Percentiles rank a stretch among this genome's conserved stretches.
These are phyloP conservation scores for Arbutus unedo DNA, from an alignment of 148 eudicot species.

Conservation along the genomic window DNA sequence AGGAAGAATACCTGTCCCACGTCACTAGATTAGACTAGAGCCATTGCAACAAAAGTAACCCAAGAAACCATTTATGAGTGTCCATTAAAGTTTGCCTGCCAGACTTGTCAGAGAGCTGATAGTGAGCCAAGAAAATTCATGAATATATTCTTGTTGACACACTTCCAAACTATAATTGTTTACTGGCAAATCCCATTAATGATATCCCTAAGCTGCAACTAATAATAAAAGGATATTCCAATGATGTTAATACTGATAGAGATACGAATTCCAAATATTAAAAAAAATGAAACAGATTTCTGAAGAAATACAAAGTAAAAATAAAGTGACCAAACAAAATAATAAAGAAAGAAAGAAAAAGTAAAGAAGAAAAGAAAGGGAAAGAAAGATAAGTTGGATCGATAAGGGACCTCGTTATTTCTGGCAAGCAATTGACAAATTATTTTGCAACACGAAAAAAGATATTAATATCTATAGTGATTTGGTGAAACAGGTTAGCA, in stretches of 20 bases:
- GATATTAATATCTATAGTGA: no score
- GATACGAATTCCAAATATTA: not conserved
- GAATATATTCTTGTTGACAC: not conserved
- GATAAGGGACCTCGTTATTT: no score
- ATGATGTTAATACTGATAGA: not conserved
- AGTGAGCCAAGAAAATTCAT: not conserved
- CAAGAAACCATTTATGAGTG: not conserved
- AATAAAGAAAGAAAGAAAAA: not conserved
- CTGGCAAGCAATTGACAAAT: no score
- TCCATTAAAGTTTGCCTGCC: not conserved
- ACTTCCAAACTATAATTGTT: not conserved
- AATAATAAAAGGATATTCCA: not conserved
- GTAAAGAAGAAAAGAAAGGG: no score
- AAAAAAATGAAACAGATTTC: not conserved
- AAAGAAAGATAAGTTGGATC: no score
- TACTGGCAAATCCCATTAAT: not conserved
- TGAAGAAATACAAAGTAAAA: not conserved
- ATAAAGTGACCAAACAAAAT: no score
- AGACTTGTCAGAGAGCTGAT: not conserved
- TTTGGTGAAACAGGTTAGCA: no score
- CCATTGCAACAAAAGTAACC: not conserved
- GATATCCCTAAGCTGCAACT: not conserved
- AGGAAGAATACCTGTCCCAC: conserved; percentile 64
- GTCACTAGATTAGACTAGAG: conserved; percentile 11
- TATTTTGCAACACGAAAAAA: no score